Conservation (phyloP, 2,329 filamentous ascomycete species). For the Fusarium keratoplasticum region DNA sequence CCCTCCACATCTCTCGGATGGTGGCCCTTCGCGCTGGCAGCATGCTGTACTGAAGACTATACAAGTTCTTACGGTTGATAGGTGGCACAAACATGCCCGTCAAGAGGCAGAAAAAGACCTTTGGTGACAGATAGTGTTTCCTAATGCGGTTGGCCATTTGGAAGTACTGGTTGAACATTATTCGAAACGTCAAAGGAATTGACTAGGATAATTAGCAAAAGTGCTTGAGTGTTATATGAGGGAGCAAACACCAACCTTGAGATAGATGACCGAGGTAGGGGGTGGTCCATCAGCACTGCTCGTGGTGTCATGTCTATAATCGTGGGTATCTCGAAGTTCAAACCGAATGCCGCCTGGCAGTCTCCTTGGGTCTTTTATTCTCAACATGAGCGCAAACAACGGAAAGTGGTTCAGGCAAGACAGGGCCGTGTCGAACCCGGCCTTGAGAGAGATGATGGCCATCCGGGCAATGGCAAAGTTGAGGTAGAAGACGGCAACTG, state of each 20-base stretch:
- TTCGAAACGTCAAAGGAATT: conserved; percentile 87
- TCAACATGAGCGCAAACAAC: conserved; percentile 94
- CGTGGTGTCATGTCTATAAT: conserved; percentile 55
- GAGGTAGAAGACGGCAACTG: conserved; percentile 95
- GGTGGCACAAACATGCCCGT: conserved; percentile 95
- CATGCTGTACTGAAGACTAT: conserved; percentile 98
- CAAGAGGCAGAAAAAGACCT: conserved; percentile 86
- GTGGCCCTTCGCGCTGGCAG: conserved; percentile 84
- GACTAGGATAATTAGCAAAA: conserved; percentile 65
- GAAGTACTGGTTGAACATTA: conserved; percentile 98
- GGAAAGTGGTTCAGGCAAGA: conserved; percentile 98
- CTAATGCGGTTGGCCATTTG: conserved; percentile 92
- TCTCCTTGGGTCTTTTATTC: conserved; percentile 90
- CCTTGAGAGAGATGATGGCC: conserved; percentile 94
- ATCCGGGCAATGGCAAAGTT: conserved; percentile 96
- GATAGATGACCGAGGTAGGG: conserved; percentile 83
- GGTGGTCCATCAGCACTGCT: conserved; percentile 61
- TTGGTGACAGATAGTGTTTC: conserved; percentile 93
- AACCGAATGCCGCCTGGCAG: conserved; percentile 90
- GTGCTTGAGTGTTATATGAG: not conserved
- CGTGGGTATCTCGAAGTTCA: conserved; percentile 82
- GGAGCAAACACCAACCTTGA: conserved; percentile 71
- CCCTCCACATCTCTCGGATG: conserved; percentile 87
- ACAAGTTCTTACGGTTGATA: conserved; percentile 93
- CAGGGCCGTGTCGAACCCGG: conserved; percentile 87